These are phyloP conservation scores for Ceratocystis huliohia DNA, from an alignment of 2,329 filamentous ascomycete genomes.

Conservation along the genomic window DNA sequence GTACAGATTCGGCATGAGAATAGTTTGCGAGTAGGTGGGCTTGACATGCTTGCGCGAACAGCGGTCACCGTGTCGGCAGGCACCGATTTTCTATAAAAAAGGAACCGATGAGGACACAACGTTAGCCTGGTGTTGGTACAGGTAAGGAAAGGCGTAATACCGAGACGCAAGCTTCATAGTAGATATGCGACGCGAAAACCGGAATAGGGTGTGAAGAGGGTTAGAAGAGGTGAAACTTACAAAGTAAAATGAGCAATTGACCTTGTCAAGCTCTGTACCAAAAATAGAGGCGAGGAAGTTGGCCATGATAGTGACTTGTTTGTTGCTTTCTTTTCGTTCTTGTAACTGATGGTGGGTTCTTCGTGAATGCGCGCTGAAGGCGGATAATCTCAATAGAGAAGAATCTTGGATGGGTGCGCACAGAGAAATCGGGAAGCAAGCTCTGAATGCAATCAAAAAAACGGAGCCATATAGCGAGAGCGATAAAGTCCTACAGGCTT, in stretches of 20 bases:
- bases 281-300: conserved; percentile 99
- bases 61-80: conserved; percentile 94
- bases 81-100: conserved; percentile 78
- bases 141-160: background rate
- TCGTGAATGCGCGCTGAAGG: background rate
- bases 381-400: background rate
- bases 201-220: background rate
- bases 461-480: background rate
- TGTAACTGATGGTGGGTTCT: background rate
- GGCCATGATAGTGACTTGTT: conserved; percentile 49
- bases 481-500: background rate
- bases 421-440: background rate
- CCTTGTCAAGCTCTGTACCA: conserved; percentile 98
- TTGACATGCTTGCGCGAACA: conserved; percentile 99
- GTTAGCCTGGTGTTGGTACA: conserved; percentile 13
- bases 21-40: conserved; percentile 92
- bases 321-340: conserved; percentile 10
- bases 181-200: background rate
- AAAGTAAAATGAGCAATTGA: conserved; percentile 97
- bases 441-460: background rate
- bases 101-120: background rate
- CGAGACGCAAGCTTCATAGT: too few relatives aligned
- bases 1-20: conserved; percentile 96
- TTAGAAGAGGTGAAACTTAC: conserved; percentile 26
- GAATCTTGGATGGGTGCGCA: background rate